Percentiles rank a stretch among this genome's conserved stretches.
Conservation (phyloP, 495 filamentous ascomycete genomes). For the Wilcoxina mikolae region DNA sequence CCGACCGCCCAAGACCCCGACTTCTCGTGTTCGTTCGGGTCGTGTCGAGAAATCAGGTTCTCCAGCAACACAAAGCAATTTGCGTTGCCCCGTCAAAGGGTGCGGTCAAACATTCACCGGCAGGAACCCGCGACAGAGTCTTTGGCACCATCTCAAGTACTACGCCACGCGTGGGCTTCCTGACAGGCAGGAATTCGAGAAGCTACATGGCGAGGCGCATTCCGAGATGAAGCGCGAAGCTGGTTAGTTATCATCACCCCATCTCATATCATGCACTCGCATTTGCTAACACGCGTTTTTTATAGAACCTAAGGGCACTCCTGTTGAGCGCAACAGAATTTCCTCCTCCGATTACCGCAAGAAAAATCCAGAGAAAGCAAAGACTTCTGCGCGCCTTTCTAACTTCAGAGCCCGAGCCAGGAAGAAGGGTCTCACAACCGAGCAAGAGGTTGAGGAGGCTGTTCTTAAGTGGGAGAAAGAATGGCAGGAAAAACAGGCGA, state of each 20-base stretch:
- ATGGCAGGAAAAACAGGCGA: conserved; percentile 28
- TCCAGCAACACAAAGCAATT: conserved; percentile 15
- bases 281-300: conserved; percentile 2
- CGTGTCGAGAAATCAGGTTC: conserved; percentile 22
- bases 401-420: conserved; percentile 26
- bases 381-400: conserved; percentile 26
- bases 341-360: conserved; percentile 27
- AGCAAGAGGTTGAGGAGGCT: conserved; percentile 23
- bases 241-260: conserved; percentile 10
- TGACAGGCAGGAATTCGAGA: conserved; percentile 26
- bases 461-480: conserved; percentile 26
- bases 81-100: conserved; percentile 27
- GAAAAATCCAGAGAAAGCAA: conserved; percentile 26
- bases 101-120: conserved; percentile 28
- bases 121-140: conserved; percentile 25
- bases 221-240: conserved; percentile 26
- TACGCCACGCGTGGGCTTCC: conserved; percentile 27
- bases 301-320: conserved; percentile 26
- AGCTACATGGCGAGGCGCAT: conserved; percentile 25
- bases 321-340: conserved; percentile 25
- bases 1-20: conserved; percentile 15
- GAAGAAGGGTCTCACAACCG: conserved; percentile 25
- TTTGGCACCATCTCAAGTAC: conserved; percentile 27
- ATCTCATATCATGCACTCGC: neutral
- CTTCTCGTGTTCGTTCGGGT: conserved; percentile 19